Base-by-base conservation (phyloP, 768 basidiomycete genomes). In the Lentinula sp. region DNA sequence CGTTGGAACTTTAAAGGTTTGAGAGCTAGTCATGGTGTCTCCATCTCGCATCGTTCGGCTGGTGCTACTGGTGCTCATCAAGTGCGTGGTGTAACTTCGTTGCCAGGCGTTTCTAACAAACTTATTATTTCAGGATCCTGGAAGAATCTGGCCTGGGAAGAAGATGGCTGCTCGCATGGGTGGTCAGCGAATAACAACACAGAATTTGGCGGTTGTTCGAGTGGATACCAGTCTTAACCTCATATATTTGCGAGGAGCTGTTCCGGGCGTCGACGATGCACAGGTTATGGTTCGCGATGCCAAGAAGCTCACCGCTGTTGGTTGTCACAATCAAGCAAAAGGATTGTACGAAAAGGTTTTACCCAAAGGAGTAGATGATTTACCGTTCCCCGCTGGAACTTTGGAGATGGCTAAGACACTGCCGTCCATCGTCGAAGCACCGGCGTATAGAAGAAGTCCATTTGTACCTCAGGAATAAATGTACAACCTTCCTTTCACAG, bases 111-210 rank as follows among this genome's bases (percentile, higher is more conserved):
- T 28, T 28, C 3, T 28, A 28, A 58, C 35, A 37, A 55, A 50
- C 46, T 37, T 51, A 48, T 5, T 56, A 28, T 51, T 62, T 15
- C 63, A 98, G 95, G 95, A 97, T 68, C 96, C 97, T 28, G 97
- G 97, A 51, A 87, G 97, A 68, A 81, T 98, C 5, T 94, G 91
- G 76, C 97, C 97, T 3, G 97, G 97, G 40, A 97, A 95, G 78
- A 98, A 98, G 79, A 98, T 97, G 96, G 86, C 96, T 9, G 97
- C 97, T 37, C 88, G 87, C 23, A 87, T 98, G 80, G 97, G 97
- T 54, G 89, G 86, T 60, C 80, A 84, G 64, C 86, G 87, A 43
- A 82, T 83, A 8, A 98, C 96, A 7, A 80, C 82, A 13, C 94
- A 96, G 69, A 98, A 98, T 70, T 85, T 98, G 28, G 73, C 87